Conservation (phyloP, 148 eudicot genomes). For the Tetragonia tetragonoides region DNA sequence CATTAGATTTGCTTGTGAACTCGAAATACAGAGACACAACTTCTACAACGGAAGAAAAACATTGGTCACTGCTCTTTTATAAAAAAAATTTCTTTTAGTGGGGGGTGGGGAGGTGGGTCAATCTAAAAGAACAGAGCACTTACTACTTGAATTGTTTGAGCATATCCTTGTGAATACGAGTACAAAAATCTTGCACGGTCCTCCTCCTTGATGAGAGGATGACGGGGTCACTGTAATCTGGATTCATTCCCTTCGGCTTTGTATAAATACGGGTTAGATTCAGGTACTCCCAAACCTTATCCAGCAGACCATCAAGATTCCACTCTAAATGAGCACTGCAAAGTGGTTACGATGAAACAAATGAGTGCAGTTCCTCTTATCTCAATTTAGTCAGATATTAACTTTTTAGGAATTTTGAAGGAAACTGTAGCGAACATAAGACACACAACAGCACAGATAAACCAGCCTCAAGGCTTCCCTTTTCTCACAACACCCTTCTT, state of each 20-base stretch:
- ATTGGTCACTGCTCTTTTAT: background rate
- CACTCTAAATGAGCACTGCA: constrained; percentile 98
- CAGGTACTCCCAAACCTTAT: constrained; percentile 94
- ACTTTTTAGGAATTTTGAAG: background rate
- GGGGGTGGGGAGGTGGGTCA: background rate
- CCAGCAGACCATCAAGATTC: constrained; percentile 98
- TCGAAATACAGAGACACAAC: background rate
- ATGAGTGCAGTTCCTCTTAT: background rate
- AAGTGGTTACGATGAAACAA: background rate
- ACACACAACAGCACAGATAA: background rate
- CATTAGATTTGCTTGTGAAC: background rate
- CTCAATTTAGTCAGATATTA: background rate
- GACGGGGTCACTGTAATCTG: constrained; percentile 96
- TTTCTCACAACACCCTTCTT: background rate
- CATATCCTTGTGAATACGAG: constrained; percentile 93
- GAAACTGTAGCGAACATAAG: background rate
- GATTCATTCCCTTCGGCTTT: constrained; percentile 99
- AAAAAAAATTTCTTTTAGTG: background rate
- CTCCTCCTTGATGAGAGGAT: constrained; percentile 79
- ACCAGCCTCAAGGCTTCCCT: background rate
- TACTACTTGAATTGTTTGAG: constrained; percentile 90
- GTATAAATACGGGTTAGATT: constrained; percentile 93
- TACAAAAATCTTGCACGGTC: constrained; percentile 93
- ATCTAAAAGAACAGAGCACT: constrained; percentile 27
- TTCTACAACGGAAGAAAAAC: background rate